phyloP scores from a whole-genome alignment of 306 rosid species.

The Citrullus mucosospermus region DNA sequence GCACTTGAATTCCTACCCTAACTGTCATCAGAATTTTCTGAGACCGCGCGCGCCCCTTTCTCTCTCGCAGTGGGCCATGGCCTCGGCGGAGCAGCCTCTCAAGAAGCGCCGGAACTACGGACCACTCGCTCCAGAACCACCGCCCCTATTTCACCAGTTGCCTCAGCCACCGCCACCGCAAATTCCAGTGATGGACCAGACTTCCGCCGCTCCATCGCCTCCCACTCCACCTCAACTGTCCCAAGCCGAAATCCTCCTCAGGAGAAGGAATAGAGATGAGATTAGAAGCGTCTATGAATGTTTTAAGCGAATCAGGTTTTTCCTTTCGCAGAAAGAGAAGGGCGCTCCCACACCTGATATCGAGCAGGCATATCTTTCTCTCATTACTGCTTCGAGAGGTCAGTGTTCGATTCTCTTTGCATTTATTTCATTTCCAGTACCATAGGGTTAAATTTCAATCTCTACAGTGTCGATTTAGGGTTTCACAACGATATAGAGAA shows the following conservation, averaged over 20 bases:
- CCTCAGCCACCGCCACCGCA: conserved; percentile 19
- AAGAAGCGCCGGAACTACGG: conserved; percentile 54
- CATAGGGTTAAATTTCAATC: not conserved
- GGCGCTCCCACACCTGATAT: conserved; percentile 25
- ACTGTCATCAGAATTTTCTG: not conserved
- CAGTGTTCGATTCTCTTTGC: conserved; percentile 1
- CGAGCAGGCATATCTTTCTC: conserved; percentile 44
- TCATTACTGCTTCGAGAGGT: conserved; percentile 47
- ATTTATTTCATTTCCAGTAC: not conserved
- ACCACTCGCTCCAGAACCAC: conserved; percentile 15
- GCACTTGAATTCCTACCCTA: not conserved
- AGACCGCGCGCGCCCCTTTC: conserved; percentile 5
- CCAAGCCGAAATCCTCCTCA: conserved; percentile 32
- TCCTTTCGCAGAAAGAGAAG: conserved; percentile 24
- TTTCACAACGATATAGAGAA: not conserved
- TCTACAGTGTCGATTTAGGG: not conserved
- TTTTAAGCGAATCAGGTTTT: conserved; percentile 36
- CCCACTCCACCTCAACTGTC: conserved; percentile 32
- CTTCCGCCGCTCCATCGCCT: conserved; percentile 21
- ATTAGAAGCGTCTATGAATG: conserved; percentile 44
- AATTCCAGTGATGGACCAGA: conserved; percentile 16
- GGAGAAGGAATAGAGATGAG: conserved; percentile 37
- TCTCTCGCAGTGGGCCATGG: conserved; percentile 27
- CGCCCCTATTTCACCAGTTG: conserved; percentile 6
- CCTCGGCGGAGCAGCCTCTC: conserved; percentile 50